These are phyloP conservation scores for Russula earlei DNA, from an alignment of 768 basidiomycete species.

Conservation along the genomic window DNA sequence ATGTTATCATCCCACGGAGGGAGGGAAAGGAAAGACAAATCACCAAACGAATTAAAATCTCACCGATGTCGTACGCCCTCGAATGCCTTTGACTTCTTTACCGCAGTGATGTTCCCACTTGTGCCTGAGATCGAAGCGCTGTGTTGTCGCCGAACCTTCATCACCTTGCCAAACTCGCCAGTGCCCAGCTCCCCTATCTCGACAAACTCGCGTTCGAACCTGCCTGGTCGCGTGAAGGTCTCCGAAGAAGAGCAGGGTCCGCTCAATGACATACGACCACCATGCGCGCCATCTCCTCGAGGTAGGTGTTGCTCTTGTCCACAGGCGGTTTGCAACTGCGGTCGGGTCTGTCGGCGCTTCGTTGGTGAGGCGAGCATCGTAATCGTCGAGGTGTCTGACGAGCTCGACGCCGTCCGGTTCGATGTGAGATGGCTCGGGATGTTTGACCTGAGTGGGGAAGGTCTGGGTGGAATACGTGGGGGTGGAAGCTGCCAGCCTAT, in stretches of 20 bases:
- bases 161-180: slow-evolving; percentile 90
- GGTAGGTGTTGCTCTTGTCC: not conserved
- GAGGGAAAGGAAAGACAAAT: not conserved
- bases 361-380: slow-evolving; percentile 12
- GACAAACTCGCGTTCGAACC: slow-evolving; percentile 74
- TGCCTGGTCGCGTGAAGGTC: slow-evolving; percentile 45
- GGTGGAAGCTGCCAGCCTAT: slow-evolving; percentile 51
- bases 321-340: not conserved
- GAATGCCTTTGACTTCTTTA: slow-evolving; percentile 92
- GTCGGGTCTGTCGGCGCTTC: not conserved
- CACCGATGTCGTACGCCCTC: slow-evolving; percentile 88
- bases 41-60: slow-evolving; percentile 23
- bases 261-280: not conserved
- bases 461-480: slow-evolving; percentile 37
- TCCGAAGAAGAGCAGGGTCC: not conserved
- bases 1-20: slow-evolving; percentile 1
- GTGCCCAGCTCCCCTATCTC: slow-evolving; percentile 77
- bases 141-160: slow-evolving; percentile 68
- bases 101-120: slow-evolving; percentile 50
- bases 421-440: slow-evolving; percentile 29
- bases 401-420: slow-evolving; percentile 47
- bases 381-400: slow-evolving; percentile 33
- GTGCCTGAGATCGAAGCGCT: slow-evolving; percentile 25
- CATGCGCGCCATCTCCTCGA: not conserved
- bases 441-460: slow-evolving; percentile 38